These are phyloP conservation scores for Pneumocystis canis DNA, from an alignment of 1,139 yeast genomes.

Conservation along the genomic window DNA sequence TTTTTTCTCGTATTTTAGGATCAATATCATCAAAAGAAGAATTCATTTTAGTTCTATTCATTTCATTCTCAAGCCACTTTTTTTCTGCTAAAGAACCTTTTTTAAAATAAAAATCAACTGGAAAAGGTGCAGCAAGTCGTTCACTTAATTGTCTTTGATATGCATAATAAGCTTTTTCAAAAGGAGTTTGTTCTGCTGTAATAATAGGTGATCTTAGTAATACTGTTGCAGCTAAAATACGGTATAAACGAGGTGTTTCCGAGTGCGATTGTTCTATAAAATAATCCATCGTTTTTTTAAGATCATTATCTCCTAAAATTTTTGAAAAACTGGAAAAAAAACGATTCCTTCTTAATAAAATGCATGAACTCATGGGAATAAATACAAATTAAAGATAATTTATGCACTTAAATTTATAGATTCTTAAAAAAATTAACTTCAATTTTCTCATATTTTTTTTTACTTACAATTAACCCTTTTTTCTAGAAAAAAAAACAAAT, in stretches of 20 bases:
- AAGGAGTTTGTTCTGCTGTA: slow-evolving; percentile 57
- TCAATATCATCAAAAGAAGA: slow-evolving; percentile 28
- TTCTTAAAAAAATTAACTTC: not conserved
- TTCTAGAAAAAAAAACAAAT: not conserved
- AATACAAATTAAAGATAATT: not conserved
- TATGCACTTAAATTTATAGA: not conserved
- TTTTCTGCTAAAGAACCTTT: slow-evolving; percentile 83
- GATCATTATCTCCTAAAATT: not conserved
- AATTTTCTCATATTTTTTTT: not conserved
- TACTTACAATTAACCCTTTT: not conserved
- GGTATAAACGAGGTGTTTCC: slow-evolving; percentile 1
- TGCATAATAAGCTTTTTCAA: slow-evolving; percentile 61
- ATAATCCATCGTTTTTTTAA: not conserved
- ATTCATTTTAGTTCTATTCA: slow-evolving; percentile 43
- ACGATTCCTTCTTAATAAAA: not conserved
- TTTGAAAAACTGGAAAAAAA: not conserved
- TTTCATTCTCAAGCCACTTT: slow-evolving; percentile 62
- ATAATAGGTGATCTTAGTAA: slow-evolving; percentile 73
- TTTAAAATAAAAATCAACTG: slow-evolving; percentile 81
- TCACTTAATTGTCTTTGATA: slow-evolving; percentile 80
- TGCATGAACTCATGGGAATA: not conserved
- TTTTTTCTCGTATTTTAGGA: slow-evolving; percentile 29
- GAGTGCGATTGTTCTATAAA: not conserved
- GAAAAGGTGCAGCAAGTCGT: slow-evolving; percentile 94
- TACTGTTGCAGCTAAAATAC: slow-evolving; percentile 31